Percentiles rank a stretch among this genome's conserved stretches.
Conservation (phyloP, 2,329 filamentous ascomycete genomes). For the Cladosporium sp. region DNA sequence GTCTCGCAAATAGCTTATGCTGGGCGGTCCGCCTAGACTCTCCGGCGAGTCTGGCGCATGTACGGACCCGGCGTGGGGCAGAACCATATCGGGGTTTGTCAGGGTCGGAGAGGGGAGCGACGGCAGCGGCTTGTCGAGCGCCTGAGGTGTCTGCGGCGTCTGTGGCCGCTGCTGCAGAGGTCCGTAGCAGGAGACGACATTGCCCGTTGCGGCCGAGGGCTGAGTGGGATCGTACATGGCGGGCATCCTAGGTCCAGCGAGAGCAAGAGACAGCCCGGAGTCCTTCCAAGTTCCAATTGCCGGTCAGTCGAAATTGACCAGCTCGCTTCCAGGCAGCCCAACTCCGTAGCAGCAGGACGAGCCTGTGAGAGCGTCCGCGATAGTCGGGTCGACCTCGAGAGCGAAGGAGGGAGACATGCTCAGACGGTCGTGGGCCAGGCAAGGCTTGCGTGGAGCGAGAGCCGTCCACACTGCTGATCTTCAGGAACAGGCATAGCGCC, state of each 20-base stretch:
- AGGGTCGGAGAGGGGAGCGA: slow-evolving; percentile 71
- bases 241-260: not conserved
- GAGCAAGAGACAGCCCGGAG: too few species aligned
- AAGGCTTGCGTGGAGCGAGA: not conserved
- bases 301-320: too few species aligned
- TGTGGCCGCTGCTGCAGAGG: not conserved
- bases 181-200: not conserved
- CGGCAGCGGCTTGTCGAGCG: slow-evolving; percentile 14
- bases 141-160: not conserved
- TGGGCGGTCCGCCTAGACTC: slow-evolving; percentile 21
- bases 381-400: too few species aligned
- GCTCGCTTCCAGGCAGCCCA: too few species aligned
- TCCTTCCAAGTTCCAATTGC: too few species aligned
- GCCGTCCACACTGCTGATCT: not conserved
- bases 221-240: slow-evolving; percentile 2
- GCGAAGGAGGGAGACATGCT: not conserved
- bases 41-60: slow-evolving; percentile 18
- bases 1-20: slow-evolving; percentile 24
- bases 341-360: too few species aligned
- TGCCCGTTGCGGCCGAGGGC: not conserved
- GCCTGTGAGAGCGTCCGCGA: too few species aligned
- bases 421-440: not conserved
- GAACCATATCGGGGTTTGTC: slow-evolving; percentile 89
- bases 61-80: slow-evolving; percentile 54
- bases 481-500: not conserved